Base-by-base conservation (phyloP, 495 filamentous ascomycete species). In the Amniculicola lignicola region DNA sequence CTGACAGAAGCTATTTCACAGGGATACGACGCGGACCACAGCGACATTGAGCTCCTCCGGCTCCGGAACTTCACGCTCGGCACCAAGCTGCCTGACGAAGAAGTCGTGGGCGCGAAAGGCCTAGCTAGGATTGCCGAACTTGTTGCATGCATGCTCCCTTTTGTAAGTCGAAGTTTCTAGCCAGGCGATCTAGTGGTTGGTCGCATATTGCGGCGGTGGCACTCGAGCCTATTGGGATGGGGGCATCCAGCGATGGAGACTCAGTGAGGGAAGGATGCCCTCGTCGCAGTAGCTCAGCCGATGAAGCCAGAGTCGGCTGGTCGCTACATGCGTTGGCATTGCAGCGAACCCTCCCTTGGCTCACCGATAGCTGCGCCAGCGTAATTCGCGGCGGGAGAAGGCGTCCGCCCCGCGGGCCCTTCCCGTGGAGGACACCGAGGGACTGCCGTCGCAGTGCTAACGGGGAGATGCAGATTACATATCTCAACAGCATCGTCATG, bases 21-120 rank as follows among this genome's bases (percentile, higher is more conserved):
- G 84, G 89, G 88, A 57, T 94, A 88, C 68, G 75, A 79, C 25
- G 72, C 79, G 12, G 82, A 88, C 48, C 84, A 94, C 62, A 68
- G 78, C 33, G 83, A 92, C 53, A 88, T 93, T 61, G 77, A 82
- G 36, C 75, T 94, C 50, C 74, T 94, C 43, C 83, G 87, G 51
- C 76, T 95, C 54, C 78, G 82, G 57, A 92, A 83, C 67, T 93
- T 82, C 65, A 89, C 85, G 0, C 70, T 92, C 29, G 77, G 83
- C 27, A 82, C 71, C 51, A 79, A 82, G 61, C 63, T 94, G 36
- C 49, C 73, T 12, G 86, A 91, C 51, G 64, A 64, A 0, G 70
- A 74, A 46, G 57, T 74, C 0, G 31, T 66, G 19, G 68, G 70
- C 19, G 36, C 57, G 11, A 42, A 62, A 35, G 64, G 66, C 14